Evolutionary conservation across 208 protist species (phyloP), one percentile per base, ranked within the genome.

Genomic region (Acanthamoeba castellanii): DNA sequence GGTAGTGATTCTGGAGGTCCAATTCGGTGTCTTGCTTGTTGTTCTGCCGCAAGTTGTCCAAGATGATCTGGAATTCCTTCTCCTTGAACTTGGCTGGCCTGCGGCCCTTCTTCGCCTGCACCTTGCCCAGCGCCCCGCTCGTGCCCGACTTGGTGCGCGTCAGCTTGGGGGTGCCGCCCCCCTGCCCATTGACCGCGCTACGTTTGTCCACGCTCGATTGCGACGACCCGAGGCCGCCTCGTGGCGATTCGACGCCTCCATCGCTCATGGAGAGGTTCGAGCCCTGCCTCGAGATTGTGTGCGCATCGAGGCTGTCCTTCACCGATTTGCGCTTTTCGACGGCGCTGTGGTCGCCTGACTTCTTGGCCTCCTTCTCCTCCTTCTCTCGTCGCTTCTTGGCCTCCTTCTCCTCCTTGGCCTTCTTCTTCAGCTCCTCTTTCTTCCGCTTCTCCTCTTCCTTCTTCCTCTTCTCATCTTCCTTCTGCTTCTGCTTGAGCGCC

Each of bases 61-160:
- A 18, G 47, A 78, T 52, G 42, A 81, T 30, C n/a, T 93, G 88
- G 42, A 93, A 93, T 27, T 70, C 88, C 68, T 55, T 93, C 66
- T 93, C 88, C 68, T 93, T 93, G 88, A 93, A 93, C 66, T 93
- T 78, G 37, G 88, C 66, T 2, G 57, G 88, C 55, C 66, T 37
- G 5, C 66, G 20, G 13, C 52, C 52, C 68, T 93, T 78, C 82
- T 89, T 89, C 2, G 47, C 50, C 52, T 89, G 27, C 47, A 37
- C 55, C 30, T 64, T 64, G 52, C n/a, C 32, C 32, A 57, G 47
- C 42, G 55, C 30, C 20, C 72, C 72, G 72, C 72, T 50, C 20
- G 37, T 82, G 72, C 72, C 42, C 37, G 72, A 82, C 42, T 82
- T 82, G 72, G 72, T 82, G 20, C 72, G 72, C 32, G 72, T 82